A percentile compares a stretch with the other conserved stretches of the same genome.
Evolutionary conservation across 176 grass and related monocot species (phyloP).

Genomic region (Raddia guianensis): DNA sequence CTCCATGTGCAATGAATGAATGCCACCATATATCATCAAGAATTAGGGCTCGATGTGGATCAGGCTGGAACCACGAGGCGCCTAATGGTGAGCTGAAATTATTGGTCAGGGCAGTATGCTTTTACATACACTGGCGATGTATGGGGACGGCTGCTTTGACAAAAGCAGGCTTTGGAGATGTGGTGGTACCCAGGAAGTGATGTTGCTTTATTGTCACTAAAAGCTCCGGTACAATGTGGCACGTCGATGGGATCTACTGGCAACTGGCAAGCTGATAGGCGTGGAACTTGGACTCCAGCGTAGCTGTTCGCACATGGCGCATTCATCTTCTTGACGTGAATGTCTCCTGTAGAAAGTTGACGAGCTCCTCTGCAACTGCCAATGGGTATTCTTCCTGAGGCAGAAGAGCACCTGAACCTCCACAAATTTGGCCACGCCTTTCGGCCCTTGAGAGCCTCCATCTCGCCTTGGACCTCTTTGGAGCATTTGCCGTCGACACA

Average conservation of each 20-base stretch:
- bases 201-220: slow-evolving; percentile 26
- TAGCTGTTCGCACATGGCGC: background rate
- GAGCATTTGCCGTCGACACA: slow-evolving; percentile 58
- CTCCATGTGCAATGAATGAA: slow-evolving; percentile 55
- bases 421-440: slow-evolving; percentile 78
- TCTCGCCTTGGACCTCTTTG: slow-evolving; percentile 95
- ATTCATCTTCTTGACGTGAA: slow-evolving; percentile 43
- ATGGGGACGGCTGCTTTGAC: slow-evolving; percentile 38
- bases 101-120: slow-evolving; percentile 40
- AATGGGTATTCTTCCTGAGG: slow-evolving; percentile 92
- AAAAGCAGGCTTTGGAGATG: slow-evolving; percentile 22
- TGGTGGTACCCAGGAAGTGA: slow-evolving; percentile 23
- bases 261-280: background rate
- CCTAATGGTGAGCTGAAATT: slow-evolving; percentile 42
- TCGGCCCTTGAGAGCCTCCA: slow-evolving; percentile 73
- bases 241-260: slow-evolving; percentile 22
- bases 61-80: slow-evolving; percentile 26
- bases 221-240: background rate
- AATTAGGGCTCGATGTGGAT: slow-evolving; percentile 32
- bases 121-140: slow-evolving; percentile 27
- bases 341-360: slow-evolving; percentile 62
- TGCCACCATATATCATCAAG: slow-evolving; percentile 25
- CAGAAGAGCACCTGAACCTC: slow-evolving; percentile 86
- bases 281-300: background rate
- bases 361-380: slow-evolving; percentile 69